phyloP scores from a whole-genome alignment of 768 basidiomycete genomes.

The Lepiota subincarnata region DNA sequence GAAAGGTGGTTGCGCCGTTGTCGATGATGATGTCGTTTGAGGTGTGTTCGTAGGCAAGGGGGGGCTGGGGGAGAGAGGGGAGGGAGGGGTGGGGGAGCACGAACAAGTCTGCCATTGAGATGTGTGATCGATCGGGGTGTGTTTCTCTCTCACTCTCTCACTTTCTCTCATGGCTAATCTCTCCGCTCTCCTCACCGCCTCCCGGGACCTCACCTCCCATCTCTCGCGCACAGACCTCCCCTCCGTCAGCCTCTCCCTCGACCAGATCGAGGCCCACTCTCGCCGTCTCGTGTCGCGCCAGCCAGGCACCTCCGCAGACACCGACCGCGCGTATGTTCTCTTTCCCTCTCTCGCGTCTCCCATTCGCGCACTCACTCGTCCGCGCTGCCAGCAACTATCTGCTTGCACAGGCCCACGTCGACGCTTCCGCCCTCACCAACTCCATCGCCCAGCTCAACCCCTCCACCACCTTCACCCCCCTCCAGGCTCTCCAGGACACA shows the following conservation, averaged over 20 bases:
- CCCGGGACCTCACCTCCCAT: conserved; percentile 72
- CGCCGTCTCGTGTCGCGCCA: conserved; percentile 76
- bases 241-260: conserved; percentile 82
- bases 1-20: conserved; percentile 79
- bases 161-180: conserved; percentile 46
- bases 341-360: conserved; percentile 1
- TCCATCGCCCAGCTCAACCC: conserved; percentile 84
- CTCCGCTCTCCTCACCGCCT: conserved; percentile 66
- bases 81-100: conserved; percentile 13
- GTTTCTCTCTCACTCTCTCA: conserved; percentile 8
- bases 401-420: conserved; percentile 90
- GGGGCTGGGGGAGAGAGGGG: conserved; percentile 17
- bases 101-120: conserved; percentile 6
- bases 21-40: conserved; percentile 72
- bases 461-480: conserved; percentile 76
- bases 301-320: conserved; percentile 56
- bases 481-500: conserved; percentile 92
- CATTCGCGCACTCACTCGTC: conserved; percentile 4
- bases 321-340: conserved; percentile 65
- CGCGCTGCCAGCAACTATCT: conserved; percentile 68
- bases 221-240: conserved; percentile 80
- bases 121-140: background rate
- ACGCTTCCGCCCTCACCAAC: conserved; percentile 80
- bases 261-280: conserved; percentile 94
- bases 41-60: conserved; percentile 42